Percentiles rank a stretch among this genome's conserved stretches.
Conservation (phyloP, 2,329 filamentous ascomycete genomes). For the Trichoderma polysporum region DNA sequence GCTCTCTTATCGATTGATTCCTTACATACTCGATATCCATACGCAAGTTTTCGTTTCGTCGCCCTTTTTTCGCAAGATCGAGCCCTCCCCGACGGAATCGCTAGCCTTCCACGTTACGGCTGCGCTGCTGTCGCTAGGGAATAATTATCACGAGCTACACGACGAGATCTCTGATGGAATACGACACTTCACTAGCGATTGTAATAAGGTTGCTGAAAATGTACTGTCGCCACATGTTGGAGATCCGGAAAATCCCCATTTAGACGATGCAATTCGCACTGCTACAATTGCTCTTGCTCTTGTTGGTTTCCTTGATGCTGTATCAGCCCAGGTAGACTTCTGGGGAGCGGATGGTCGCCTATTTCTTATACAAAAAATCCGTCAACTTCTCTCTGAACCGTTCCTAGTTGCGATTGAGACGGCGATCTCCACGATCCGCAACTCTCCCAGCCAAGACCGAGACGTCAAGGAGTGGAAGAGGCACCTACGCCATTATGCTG, state of each 20-base stretch:
- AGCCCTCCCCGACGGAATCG: constrained; percentile 85
- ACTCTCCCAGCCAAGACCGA: constrained; percentile 65
- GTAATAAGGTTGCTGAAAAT: constrained; percentile 59
- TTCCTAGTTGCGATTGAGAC: constrained; percentile 87
- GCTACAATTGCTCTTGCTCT: constrained; percentile 80
- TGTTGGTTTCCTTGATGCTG: constrained; percentile 85
- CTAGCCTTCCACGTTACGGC: constrained; percentile 76
- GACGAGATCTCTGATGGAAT: constrained; percentile 65
- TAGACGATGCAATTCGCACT: constrained; percentile 66
- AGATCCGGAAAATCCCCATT: constrained; percentile 56
- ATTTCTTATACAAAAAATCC: constrained; percentile 68
- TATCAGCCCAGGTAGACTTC: constrained; percentile 73
- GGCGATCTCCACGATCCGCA: constrained; percentile 85
- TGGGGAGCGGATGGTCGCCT: constrained; percentile 77
- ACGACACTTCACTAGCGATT: constrained; percentile 70
- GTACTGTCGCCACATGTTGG: constrained; percentile 54
- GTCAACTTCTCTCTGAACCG: constrained; percentile 73
- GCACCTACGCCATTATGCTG: constrained; percentile 78
- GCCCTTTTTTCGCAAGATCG: constrained; percentile 77
- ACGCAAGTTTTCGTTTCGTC: constrained; percentile 75
- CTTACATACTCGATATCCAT: constrained; percentile 84
- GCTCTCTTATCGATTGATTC: constrained; percentile 74
- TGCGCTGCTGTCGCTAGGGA: constrained; percentile 78
- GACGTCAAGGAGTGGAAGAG: constrained; percentile 82
- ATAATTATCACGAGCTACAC: constrained; percentile 68